Conservation (phyloP, 148 eudicot genomes). For the Gaultheria prostrata region DNA sequence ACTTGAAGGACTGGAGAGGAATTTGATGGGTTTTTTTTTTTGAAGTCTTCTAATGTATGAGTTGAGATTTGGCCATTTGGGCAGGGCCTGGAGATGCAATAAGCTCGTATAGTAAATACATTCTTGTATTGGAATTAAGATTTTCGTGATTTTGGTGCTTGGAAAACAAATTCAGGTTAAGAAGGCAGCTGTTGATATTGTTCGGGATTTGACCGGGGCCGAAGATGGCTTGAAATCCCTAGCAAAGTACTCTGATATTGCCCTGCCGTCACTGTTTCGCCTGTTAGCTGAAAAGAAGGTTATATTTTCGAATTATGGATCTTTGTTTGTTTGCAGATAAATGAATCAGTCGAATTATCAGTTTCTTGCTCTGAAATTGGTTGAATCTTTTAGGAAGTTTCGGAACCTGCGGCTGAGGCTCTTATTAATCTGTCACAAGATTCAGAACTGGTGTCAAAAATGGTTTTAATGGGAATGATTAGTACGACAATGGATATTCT, state of each 20-base stretch:
- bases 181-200: conserved; percentile 86
- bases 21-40: neutral
- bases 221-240: conserved; percentile 78
- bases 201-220: conserved; percentile 87
- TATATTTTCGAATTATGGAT: neutral
- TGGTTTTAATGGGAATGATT: conserved; percentile 68
- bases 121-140: neutral
- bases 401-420: conserved; percentile 91
- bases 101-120: neutral
- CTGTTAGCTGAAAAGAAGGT: conserved; percentile 85
- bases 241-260: conserved; percentile 46
- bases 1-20: neutral
- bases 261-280: conserved; percentile 48
- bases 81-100: neutral
- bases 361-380: neutral
- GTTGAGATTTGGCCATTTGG: neutral
- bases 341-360: neutral
- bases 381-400: conserved; percentile 60
- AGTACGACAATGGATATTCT: conserved; percentile 57
- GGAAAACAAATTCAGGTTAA: conserved; percentile 45
- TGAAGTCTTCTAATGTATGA: neutral
- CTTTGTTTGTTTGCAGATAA: neutral
- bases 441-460: conserved; percentile 62
- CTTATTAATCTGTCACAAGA: conserved; percentile 83
- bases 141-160: neutral